These are phyloP conservation scores for Chlorella ohadii DNA, from an alignment of 139 green algal genomes.

Conservation along the genomic window DNA sequence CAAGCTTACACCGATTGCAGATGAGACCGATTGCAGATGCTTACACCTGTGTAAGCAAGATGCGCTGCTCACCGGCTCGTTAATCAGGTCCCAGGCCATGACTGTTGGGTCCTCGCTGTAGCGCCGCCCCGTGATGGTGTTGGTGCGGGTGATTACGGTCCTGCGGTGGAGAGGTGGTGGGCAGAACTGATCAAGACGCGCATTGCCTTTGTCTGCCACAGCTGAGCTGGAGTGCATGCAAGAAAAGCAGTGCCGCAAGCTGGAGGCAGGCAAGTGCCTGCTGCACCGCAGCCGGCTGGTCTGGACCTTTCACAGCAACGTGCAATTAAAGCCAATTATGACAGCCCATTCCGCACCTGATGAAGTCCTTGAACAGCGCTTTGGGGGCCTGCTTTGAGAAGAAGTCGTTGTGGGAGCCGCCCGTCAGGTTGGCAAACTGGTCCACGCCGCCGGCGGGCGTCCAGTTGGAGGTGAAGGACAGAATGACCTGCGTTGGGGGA, in stretches of 20 bases:
- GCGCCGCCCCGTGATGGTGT: conserved; percentile 51
- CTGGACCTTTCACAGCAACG: too few relatives aligned
- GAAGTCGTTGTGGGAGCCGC: conserved; percentile 55
- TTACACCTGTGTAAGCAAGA: too few relatives aligned
- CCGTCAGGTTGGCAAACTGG: conserved; percentile 44
- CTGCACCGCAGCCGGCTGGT: too few relatives aligned
- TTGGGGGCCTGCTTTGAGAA: conserved; percentile 50
- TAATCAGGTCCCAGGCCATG: conserved; percentile 77
- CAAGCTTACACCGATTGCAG: too few relatives aligned
- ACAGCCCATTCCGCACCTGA: neutral
- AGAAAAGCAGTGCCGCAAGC: too few relatives aligned
- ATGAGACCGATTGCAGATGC: too few relatives aligned
- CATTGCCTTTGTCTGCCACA: too few relatives aligned
- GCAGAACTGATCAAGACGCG: too few relatives aligned
- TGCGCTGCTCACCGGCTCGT: conserved; percentile 76
- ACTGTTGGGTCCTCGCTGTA: conserved; percentile 80
- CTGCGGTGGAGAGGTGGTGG: too few relatives aligned
- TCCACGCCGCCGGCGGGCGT: conserved; percentile 48
- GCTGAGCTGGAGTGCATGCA: too few relatives aligned
- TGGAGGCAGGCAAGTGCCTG: too few relatives aligned
- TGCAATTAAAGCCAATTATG: too few relatives aligned
- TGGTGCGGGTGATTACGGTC: conserved; percentile 47
- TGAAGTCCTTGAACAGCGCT: conserved; percentile 50
- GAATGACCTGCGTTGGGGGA: conserved; percentile 61
- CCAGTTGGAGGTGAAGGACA: conserved; percentile 67